Percentiles rank a stretch among this genome's conserved stretches.
phyloP scores from a whole-genome alignment of 2,329 filamentous ascomycete species.

The Colletotrichum falcatum region DNA sequence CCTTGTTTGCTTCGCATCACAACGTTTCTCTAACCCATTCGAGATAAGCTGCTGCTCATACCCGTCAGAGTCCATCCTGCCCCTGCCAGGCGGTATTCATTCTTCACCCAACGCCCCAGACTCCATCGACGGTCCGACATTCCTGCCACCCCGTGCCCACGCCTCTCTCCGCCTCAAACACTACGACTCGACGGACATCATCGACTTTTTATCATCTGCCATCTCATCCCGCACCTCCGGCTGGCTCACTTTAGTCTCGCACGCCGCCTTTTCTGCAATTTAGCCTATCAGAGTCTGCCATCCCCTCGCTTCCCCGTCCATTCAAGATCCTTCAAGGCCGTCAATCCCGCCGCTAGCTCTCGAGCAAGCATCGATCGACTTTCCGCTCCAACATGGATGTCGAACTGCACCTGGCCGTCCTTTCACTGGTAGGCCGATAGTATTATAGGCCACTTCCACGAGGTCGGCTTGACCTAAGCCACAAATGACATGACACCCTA shows the following conservation, averaged over 20 bases:
- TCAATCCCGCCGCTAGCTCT: slow-evolving; percentile 39
- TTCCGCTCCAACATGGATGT: slow-evolving; percentile 18
- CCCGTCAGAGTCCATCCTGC: too few relatives aligned
- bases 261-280: not conserved
- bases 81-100: too few relatives aligned
- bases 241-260: slow-evolving; percentile 6
- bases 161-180: not conserved
- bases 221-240: not conserved
- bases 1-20: not conserved
- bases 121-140: slow-evolving; percentile 37
- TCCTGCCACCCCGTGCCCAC: slow-evolving; percentile 19
- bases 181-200: not conserved
- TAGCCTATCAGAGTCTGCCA: slow-evolving; percentile 27
- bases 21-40: slow-evolving; percentile 11
- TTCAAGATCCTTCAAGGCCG: slow-evolving; percentile 33
- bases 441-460: slow-evolving; percentile 21
- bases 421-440: not conserved
- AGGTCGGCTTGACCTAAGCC: slow-evolving; percentile 23
- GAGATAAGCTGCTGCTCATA: slow-evolving; percentile 15
- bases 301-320: slow-evolving; percentile 28
- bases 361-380: slow-evolving; percentile 20
- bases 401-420: slow-evolving; percentile 22
- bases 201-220: not conserved
- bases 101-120: slow-evolving; percentile 1
- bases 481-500: slow-evolving; percentile 4